Evolutionary conservation across 2,329 filamentous ascomycete species (phyloP).

Genomic region (Rhexocercosporidium sp.): DNA sequence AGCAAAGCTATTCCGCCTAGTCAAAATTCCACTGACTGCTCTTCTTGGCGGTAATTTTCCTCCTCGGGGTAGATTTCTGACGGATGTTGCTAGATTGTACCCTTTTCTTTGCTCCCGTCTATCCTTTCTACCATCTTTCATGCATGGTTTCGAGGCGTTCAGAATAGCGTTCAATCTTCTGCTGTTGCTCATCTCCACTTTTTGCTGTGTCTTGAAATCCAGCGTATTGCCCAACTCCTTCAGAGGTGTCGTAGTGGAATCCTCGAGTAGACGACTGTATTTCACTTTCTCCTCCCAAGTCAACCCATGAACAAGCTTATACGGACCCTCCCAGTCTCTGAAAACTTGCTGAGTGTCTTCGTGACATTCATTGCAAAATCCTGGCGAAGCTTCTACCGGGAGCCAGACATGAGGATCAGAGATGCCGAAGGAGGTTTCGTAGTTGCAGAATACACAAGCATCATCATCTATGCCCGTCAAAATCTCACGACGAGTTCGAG

Average conservation of each 20-base stretch:
- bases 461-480: slow-evolving; percentile 5
- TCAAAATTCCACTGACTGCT: not conserved
- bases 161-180: not conserved
- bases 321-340: not conserved
- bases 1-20: not conserved
- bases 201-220: slow-evolving; percentile 2
- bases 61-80: not conserved
- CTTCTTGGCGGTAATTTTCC: not conserved
- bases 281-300: not conserved
- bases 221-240: slow-evolving; percentile 13
- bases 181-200: not conserved
- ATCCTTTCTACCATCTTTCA: not conserved
- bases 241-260: not conserved
- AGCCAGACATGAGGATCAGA: slow-evolving; percentile 22
- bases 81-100: not conserved
- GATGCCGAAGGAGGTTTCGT: slow-evolving; percentile 27
- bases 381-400: slow-evolving; percentile 20
- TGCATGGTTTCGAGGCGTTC: not conserved
- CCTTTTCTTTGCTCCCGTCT: not conserved
- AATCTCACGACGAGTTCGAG: not conserved
- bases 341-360: not conserved
- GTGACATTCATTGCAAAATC: slow-evolving; percentile 28
- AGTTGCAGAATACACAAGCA: slow-evolving; percentile 31
- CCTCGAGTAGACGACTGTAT: not conserved
- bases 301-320: not conserved